Conservation (phyloP, 2,329 filamentous ascomycete species). For the Colletotrichum incanum region DNA sequence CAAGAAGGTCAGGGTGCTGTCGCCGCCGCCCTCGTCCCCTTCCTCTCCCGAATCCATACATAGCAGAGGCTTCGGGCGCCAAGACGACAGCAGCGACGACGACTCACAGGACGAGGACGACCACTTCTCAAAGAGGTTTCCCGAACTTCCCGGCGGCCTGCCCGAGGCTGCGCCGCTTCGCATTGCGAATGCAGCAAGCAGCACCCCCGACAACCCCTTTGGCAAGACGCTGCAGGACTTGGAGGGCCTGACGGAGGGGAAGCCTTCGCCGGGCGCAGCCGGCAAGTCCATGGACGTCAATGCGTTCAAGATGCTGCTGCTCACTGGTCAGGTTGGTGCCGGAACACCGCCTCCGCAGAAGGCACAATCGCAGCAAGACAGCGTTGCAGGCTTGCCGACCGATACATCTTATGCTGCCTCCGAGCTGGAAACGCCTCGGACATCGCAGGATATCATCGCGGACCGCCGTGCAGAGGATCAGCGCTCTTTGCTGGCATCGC, state of each 20-base stretch:
- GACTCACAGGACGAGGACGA: constrained; percentile 51
- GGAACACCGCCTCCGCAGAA: constrained; percentile 45
- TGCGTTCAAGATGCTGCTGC: constrained; percentile 81
- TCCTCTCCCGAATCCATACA: constrained; percentile 59
- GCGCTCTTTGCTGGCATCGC: constrained; percentile 53
- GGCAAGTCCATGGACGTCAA: constrained; percentile 78
- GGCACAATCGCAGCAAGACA: constrained; percentile 60
- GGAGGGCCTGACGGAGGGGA: constrained; percentile 55
- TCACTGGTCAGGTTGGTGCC: constrained; percentile 75
- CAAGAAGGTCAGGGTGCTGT: constrained; percentile 79
- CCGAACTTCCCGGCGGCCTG: constrained; percentile 38
- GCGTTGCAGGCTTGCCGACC: constrained; percentile 60
- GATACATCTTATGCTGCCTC: constrained; percentile 6
- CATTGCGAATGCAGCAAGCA: constrained; percentile 45
- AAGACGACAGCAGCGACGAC: constrained; percentile 45
- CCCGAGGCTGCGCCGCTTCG: constrained; percentile 39
- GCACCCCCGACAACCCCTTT: constrained; percentile 68
- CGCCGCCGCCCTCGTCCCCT: constrained; percentile 74
- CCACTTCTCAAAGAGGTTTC: constrained; percentile 42
- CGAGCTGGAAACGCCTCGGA: constrained; percentile 66
- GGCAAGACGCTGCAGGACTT: constrained; percentile 69
- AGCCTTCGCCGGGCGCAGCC: constrained; percentile 47
- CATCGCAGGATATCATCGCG: constrained; percentile 71
- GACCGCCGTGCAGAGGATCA: constrained; percentile 66
- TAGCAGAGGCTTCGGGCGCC: constrained; percentile 46